Conservation (phyloP, 2,329 filamentous ascomycete species). For the Aspergillus texensis region DNA sequence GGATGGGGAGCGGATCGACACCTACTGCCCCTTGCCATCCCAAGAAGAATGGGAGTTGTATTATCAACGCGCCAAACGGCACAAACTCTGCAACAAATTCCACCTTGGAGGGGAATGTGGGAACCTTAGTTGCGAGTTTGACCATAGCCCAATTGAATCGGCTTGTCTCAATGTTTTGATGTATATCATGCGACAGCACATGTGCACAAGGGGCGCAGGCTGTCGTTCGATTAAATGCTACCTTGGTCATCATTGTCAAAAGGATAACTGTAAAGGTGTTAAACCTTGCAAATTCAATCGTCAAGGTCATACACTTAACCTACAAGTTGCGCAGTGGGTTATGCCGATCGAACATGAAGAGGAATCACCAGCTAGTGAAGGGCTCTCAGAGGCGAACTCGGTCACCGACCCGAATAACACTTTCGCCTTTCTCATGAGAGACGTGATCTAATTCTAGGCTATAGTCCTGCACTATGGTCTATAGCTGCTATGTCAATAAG, state of each 20-base stretch:
- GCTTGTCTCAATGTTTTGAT: conserved; percentile 46
- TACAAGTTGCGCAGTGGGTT: conserved; percentile 27
- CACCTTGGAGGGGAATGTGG: conserved; percentile 49
- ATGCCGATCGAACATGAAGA: conserved; percentile 21
- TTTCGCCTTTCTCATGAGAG: conserved; percentile 4
- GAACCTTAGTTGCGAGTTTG: conserved; percentile 44
- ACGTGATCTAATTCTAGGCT: not conserved
- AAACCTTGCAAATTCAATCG: conserved; percentile 36
- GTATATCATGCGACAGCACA: conserved; percentile 48
- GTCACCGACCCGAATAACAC: conserved; percentile 5
- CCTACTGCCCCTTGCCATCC: conserved; percentile 41
- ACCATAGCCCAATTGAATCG: conserved; percentile 49
- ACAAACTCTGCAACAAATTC: conserved; percentile 55
- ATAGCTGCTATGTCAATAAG: not conserved
- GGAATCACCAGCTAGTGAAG: conserved; percentile 6
- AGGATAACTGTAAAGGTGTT: conserved; percentile 32
- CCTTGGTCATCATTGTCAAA: conserved; percentile 49
- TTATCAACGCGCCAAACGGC: conserved; percentile 37
- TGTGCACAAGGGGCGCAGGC: conserved; percentile 43
- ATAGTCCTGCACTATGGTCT: not conserved
- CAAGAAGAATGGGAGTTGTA: conserved; percentile 44
- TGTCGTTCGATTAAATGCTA: conserved; percentile 51
- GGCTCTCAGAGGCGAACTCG: conserved; percentile 2
- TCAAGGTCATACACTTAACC: conserved; percentile 29
- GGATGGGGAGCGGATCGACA: conserved; percentile 51